Evolutionary conservation across 192 early-diverging fungal species (phyloP), one percentile per base, ranked within the genome.

Genomic region (Chytriomyces confervae): DNA sequence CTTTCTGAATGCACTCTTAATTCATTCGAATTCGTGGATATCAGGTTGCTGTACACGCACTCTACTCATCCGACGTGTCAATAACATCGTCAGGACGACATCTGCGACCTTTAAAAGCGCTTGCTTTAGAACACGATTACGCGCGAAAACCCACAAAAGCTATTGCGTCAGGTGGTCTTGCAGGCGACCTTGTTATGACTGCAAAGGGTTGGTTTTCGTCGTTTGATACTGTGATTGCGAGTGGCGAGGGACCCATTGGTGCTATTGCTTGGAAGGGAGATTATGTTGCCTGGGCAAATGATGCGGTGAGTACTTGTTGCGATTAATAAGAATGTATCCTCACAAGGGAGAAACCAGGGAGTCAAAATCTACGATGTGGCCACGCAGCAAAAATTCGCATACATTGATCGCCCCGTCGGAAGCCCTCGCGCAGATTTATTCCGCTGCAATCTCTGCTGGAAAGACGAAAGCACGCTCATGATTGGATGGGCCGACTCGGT

Each of bases 401-500:
- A 91, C 74, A 91, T 99, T 68, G 92, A 92, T 57, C 82, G 96
- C 18, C 93, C 95, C 4, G 86, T 86, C 43, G 88, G 86, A 29
- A 94, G 91, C 74, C 95, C 96, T 3, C 83, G 93, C 16, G 81
- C 91, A 2, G 97, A 99, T 76, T 84, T 97, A 23, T 97, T 92
- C 78, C 86, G 88, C 45, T 95, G 94, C 69, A 90, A 94, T 53
- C 76, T 99, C 62, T 89, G 89, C 78, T 99, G 98, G 98, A 91
- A 89, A 67, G 88, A 89, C 50, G 89, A 92, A 43, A 85, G 76
- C 16, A 91, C 91, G 6, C 82, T 99, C 53, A 77, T 98, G 18
- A 91, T 98, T 69, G 98, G 95, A 0, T 99, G 98, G 98, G 98
- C 94, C 7, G 92, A 98, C 77, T 89, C 86, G 68, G 94, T 99